Conservation (phyloP, 352 stramenopile genomes). For the Albugo laibachii region DNA sequence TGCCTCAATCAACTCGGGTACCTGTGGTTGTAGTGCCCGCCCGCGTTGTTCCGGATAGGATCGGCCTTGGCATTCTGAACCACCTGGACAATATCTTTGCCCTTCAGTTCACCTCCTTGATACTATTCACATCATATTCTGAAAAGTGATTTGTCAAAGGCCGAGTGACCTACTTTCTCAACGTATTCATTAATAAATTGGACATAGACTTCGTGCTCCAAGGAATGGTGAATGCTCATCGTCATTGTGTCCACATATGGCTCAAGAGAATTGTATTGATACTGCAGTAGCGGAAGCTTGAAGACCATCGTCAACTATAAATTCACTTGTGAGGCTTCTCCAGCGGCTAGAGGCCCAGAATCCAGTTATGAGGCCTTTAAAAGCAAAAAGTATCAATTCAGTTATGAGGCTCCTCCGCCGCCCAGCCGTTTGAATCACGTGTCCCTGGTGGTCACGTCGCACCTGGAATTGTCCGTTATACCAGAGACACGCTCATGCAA, state of each 20-base stretch:
- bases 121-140: conserved; percentile 12
- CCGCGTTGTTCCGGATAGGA: conserved; percentile 12
- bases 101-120: conserved; percentile 16
- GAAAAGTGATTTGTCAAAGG: conserved; percentile 23
- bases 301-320: conserved; percentile 10
- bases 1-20: background rate
- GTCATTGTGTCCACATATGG: conserved; percentile 30
- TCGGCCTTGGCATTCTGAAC: conserved; percentile 14
- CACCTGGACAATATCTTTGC: conserved; percentile 13
- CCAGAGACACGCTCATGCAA: no score
- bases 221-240: conserved; percentile 31
- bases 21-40: conserved; percentile 14
- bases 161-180: conserved; percentile 16
- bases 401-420: no score
- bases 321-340: conserved; percentile 1
- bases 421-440: background rate
- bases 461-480: no score
- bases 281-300: conserved; percentile 21
- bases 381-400: no score
- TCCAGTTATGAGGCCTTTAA: no score
- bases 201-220: conserved; percentile 25
- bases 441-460: background rate
- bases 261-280: conserved; percentile 30
- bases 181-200: conserved; percentile 18
- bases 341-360: background rate